Evolutionary conservation across 2,329 filamentous ascomycete genomes (phyloP).

Genomic region (Aspergillus sp.): DNA sequence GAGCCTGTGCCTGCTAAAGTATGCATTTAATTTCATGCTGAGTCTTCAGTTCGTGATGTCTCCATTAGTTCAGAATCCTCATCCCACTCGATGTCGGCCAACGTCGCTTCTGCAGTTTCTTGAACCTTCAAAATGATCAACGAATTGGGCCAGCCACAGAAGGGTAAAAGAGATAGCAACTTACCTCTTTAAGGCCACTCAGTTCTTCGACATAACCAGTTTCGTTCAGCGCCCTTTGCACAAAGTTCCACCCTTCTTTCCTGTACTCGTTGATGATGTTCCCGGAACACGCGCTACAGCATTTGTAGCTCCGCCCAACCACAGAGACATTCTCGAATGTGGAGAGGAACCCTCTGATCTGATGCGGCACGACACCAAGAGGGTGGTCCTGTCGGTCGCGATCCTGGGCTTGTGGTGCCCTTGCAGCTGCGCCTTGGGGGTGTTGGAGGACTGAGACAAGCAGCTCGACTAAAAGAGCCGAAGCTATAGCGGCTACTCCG

Average conservation of each 20-base stretch:
- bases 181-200: slow-evolving; percentile 62
- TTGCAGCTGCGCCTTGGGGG: slow-evolving; percentile 58
- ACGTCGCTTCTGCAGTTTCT: slow-evolving; percentile 49
- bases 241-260: slow-evolving; percentile 63
- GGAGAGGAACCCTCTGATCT: slow-evolving; percentile 66
- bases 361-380: slow-evolving; percentile 62
- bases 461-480: slow-evolving; percentile 86
- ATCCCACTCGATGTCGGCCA: slow-evolving; percentile 51
- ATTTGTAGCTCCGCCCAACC: slow-evolving; percentile 61
- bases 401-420: slow-evolving; percentile 38
- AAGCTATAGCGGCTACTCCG: slow-evolving; percentile 89
- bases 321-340: slow-evolving; percentile 64
- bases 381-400: slow-evolving; percentile 49
- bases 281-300: slow-evolving; percentile 66
- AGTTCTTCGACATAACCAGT: slow-evolving; percentile 67
- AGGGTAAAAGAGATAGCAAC: slow-evolving; percentile 26
- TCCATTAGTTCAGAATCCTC: slow-evolving; percentile 47
- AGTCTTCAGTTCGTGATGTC: slow-evolving; percentile 29
- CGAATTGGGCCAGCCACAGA: slow-evolving; percentile 7
- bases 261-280: slow-evolving; percentile 59
- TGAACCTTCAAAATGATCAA: slow-evolving; percentile 46
- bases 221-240: slow-evolving; percentile 63
- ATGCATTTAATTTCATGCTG: neutral
- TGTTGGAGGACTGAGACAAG: slow-evolving; percentile 88
- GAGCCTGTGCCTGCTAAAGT: no score